Evolutionary conservation across 306 rosid species (phyloP), one percentile per base, ranked within the genome.

Genomic region (Prosopis cineraria): DNA sequence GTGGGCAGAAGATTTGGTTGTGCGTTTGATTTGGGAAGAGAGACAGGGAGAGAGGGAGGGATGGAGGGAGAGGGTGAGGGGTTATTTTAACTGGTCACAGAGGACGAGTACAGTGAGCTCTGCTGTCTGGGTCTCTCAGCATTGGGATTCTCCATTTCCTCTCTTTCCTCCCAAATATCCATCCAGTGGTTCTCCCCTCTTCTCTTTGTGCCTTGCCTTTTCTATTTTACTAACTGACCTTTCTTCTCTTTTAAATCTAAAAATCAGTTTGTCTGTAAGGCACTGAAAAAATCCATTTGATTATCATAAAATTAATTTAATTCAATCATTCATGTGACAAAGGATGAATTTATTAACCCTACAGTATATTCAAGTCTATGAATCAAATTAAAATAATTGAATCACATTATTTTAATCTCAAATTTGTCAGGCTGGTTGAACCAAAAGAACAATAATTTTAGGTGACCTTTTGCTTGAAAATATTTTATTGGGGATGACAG

Each of bases 81-180:
- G 85, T 83, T 79, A 71, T 78, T 81, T 81, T 81, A 85, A 81
- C 56, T 67, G 87, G 82, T 52, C 81, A 85, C 79, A 58, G 79
- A 37, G 85, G 41, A 79, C 40, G 81, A 72, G 78, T 69, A 59
- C 75, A 83, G 87, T 55, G 56, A 76, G 80, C 84, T 85, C 76
- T 76, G 84, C 84, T 78, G 83, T 82, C 86, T 64, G 69, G 84
- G 82, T 83, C 89, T 47, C 81, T 79, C 45, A 78, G 87, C 92
- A 88, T 86, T 86, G 88, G 87, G 90, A 90, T 86, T 86, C 91
- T 86, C 86, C 80, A 71, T 75, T 68, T 44, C 58, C 81, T 73
- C 78, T 74, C 82, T 76, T 17, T 78, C 81, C 50, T 70, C 87
- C 44, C 75, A 82, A 58, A 10, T 80, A 79, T 83, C 90, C 81